phyloP scores from a whole-genome alignment of 495 filamentous ascomycete genomes.

The Aspergillus funiculosus region DNA sequence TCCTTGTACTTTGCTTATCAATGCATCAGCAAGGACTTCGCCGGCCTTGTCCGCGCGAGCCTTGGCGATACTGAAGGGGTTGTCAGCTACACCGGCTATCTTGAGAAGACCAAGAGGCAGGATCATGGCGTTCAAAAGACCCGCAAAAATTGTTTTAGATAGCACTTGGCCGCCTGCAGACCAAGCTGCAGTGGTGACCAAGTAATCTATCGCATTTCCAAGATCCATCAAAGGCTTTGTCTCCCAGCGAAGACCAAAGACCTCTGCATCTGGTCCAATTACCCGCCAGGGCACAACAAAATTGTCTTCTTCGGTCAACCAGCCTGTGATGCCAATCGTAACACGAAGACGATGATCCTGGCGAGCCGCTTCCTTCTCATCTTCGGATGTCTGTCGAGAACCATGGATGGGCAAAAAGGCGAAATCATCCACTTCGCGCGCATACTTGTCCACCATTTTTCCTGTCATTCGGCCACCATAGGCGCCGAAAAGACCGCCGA shows the following conservation, averaged over 20 bases:
- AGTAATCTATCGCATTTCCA: slow-evolving; percentile 64
- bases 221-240: slow-evolving; percentile 69
- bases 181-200: slow-evolving; percentile 75
- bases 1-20: slow-evolving; percentile 83
- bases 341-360: slow-evolving; percentile 69
- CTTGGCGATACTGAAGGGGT: slow-evolving; percentile 81
- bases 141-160: slow-evolving; percentile 69
- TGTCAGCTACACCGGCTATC: slow-evolving; percentile 75
- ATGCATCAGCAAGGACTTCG: slow-evolving; percentile 72
- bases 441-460: slow-evolving; percentile 82
- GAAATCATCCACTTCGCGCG: slow-evolving; percentile 82
- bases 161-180: slow-evolving; percentile 72
- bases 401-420: slow-evolving; percentile 71
- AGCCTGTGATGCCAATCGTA: slow-evolving; percentile 76
- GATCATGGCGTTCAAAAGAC: slow-evolving; percentile 60
- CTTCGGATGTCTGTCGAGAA: slow-evolving; percentile 33
- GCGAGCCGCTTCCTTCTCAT: slow-evolving; percentile 39
- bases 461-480: slow-evolving; percentile 81
- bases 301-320: slow-evolving; percentile 67
- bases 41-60: slow-evolving; percentile 83
- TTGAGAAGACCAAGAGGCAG: slow-evolving; percentile 78
- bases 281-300: slow-evolving; percentile 70
- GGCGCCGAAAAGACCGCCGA: slow-evolving; percentile 82
- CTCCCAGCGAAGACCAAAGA: slow-evolving; percentile 84
- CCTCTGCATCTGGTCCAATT: slow-evolving; percentile 62